Conservation (phyloP, 495 filamentous ascomycete species). For the Podospora pseudopauciseta region DNA sequence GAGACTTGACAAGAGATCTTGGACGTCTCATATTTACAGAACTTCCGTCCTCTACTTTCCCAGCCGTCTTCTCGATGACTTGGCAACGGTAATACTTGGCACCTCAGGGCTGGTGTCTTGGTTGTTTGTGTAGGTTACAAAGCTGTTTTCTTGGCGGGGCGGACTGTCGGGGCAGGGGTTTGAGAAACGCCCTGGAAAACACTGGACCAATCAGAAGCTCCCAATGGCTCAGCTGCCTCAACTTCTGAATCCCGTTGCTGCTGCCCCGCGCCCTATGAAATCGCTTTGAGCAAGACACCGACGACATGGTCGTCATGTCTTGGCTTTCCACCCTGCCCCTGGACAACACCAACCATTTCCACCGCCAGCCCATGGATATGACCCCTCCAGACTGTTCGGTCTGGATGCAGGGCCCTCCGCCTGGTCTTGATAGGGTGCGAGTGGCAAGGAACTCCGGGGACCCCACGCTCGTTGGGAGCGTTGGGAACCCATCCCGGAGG, state of each 20-base stretch:
- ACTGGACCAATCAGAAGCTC: conserved; percentile 15
- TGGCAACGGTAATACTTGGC: background rate
- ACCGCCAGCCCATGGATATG: background rate
- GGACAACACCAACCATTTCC: background rate
- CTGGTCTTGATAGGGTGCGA: conserved; percentile 3
- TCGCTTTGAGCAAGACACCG: conserved; percentile 16
- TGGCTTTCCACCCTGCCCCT: conserved; percentile 4
- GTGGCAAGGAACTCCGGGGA: background rate
- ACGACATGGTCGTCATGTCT: conserved; percentile 8
- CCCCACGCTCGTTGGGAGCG: background rate
- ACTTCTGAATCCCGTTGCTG: conserved; percentile 24
- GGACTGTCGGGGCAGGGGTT: conserved; percentile 5
- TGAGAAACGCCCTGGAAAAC: conserved; percentile 16
- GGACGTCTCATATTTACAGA: background rate
- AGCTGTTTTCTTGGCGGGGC: background rate
- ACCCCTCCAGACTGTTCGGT: background rate
- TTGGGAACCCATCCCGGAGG: conserved; percentile 15
- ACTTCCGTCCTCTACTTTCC: background rate
- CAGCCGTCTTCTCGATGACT: background rate
- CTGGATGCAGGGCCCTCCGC: background rate
- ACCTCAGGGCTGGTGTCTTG: background rate
- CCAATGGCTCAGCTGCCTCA: conserved; percentile 10
- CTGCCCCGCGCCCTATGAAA: conserved; percentile 24
- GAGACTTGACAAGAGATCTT: background rate
- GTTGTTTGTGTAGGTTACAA: background rate